Conservation (phyloP, 169 alveolate genomes). For the Eimeria acervulina region DNA sequence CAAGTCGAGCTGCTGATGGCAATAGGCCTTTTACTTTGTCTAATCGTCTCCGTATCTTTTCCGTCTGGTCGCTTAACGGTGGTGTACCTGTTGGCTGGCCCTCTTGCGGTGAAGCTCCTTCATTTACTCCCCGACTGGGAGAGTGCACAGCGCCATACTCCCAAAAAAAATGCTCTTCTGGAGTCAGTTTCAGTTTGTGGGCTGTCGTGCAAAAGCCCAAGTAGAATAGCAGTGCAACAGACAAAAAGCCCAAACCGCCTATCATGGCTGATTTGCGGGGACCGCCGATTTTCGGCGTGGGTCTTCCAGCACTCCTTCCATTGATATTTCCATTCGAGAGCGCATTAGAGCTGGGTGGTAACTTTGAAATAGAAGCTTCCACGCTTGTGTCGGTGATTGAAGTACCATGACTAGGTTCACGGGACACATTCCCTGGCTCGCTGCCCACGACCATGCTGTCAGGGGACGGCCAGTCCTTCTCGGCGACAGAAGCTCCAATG, state of each 20-base stretch:
- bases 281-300: not conserved
- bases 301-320: not conserved
- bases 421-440: not conserved
- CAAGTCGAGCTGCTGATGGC: not conserved
- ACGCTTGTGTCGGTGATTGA: not conserved
- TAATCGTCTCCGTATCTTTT: not conserved
- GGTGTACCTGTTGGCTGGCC: no score
- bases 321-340: not conserved
- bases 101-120: not conserved
- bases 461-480: not conserved
- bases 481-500: not conserved
- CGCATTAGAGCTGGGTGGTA: not conserved
- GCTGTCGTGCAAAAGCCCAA: not conserved
- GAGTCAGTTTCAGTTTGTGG: not conserved
- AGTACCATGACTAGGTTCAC: not conserved
- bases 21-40: not conserved
- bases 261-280: not conserved
- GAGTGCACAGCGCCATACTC: not conserved
- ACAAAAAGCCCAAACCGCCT: not conserved
- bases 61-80: not conserved
- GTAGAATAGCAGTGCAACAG: not conserved
- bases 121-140: not conserved
- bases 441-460: not conserved
- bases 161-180: not conserved
- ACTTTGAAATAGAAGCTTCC: not conserved